Conservation (phyloP, 1,139 yeast genomes). For the Diutina mesorugosa region DNA sequence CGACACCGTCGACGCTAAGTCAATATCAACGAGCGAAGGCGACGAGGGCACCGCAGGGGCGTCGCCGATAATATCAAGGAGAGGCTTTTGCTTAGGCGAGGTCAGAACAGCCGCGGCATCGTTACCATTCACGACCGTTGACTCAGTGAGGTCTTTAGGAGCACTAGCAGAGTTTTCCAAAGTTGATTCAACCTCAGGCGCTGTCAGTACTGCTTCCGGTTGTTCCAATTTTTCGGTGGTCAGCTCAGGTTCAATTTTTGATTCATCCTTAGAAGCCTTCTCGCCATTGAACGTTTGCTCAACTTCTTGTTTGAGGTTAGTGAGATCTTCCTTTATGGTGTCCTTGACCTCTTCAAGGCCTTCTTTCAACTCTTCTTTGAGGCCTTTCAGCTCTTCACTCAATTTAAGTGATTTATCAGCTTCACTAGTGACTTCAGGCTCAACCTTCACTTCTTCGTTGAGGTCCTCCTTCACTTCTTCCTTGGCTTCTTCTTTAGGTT, state of each 20-base stretch:
- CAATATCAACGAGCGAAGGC: neutral
- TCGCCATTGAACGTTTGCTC: neutral
- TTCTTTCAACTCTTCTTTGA: neutral
- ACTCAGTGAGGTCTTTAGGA: neutral
- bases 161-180: neutral
- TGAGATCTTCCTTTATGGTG: neutral
- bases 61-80: neutral
- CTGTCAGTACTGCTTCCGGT: constrained; percentile 4
- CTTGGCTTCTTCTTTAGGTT: neutral
- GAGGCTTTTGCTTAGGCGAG: neutral
- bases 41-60: neutral
- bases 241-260: constrained; percentile 1
- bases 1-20: neutral
- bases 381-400: neutral
- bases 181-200: neutral
- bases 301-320: neutral
- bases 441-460: constrained; percentile 1
- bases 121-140: neutral
- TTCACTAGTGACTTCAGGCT: neutral
- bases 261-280: constrained; percentile 2
- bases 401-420: no score
- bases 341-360: neutral
- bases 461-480: neutral
- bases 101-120: neutral
- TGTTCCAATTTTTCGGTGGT: constrained; percentile 4